Evolutionary conservation across 2,329 filamentous ascomycete species (phyloP), one percentile per base, ranked within the genome.

Genomic region (Cytospora piceae): DNA sequence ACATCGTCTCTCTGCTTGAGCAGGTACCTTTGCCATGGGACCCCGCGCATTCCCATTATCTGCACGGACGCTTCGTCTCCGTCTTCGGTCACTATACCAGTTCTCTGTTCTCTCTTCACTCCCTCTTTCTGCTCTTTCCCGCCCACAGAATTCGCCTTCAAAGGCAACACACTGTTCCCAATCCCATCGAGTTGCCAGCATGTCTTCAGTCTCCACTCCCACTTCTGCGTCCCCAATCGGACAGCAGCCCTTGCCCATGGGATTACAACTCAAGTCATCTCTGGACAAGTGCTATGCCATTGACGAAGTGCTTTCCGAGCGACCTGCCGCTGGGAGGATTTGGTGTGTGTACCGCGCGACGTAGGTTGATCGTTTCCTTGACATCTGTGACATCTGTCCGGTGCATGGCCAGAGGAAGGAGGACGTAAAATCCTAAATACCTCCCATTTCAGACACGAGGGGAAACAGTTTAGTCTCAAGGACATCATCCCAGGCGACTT

Each of bases 281-380:
- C 59, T 66, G 31, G 57, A 39, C 56, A 69, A 69, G 52, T 64
- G 52, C 57, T 69, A 69, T 66, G 49, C 67, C 57, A 62, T 69
- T 67, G 60, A 67, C 63, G 32, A 67, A 64, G 67, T 69, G 63
- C 65, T 69, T 62, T 69, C 67, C 49, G 51, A 66, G 65, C 67
- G 67, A 62, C 58, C 32, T 63, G 67, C 63, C 60, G 63, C 65
- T 60, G 65, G 65, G 31, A 66, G 63, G 59, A 59, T 62, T 57
- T 69, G 62, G 67, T 67, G 56, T 65, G 62, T 69, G 53, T 69
- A 69, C 65, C 65, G 60, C 56, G 65, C 67, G 59, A 67, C 39
- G 65, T 69, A 65, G 64, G 67, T 63, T 65, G 59, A 54, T 27
- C 64, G n/a, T 64, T 67, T 65, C 55, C 64, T 59, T 15, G 37